phyloP scores from a whole-genome alignment of 139 green algal genomes.

The Gonium pectorale region DNA sequence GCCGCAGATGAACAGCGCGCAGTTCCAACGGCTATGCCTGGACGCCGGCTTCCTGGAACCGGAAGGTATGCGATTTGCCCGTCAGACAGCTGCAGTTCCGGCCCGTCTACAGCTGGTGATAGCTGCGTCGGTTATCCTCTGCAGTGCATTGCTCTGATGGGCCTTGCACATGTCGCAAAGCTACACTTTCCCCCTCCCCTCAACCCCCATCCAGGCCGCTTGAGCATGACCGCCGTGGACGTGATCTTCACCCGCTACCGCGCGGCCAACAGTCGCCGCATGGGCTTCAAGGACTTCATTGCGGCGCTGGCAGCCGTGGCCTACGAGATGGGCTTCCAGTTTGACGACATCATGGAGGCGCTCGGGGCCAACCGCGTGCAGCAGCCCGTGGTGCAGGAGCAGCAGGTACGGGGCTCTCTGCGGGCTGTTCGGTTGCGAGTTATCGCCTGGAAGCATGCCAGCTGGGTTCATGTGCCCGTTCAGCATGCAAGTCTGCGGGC shows the following conservation, averaged over 20 bases:
- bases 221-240: conserved; percentile 63
- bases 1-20: conserved; percentile 66
- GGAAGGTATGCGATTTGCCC: no score
- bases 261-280: conserved; percentile 44
- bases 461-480: no score
- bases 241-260: conserved; percentile 67
- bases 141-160: no score
- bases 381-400: conserved; percentile 6
- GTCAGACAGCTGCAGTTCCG: no score
- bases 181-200: background rate
- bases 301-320: conserved; percentile 51
- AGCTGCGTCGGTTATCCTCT: no score
- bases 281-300: conserved; percentile 62
- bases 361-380: conserved; percentile 40
- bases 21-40: conserved; percentile 67
- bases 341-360: conserved; percentile 56
- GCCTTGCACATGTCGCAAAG: background rate
- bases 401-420: background rate
- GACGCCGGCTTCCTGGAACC: conserved; percentile 70
- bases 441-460: no score
- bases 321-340: conserved; percentile 66
- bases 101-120: no score
- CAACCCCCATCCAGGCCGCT: conserved; percentile 61
- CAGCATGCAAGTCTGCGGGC: background rate
- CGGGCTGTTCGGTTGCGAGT: no score